These are phyloP conservation scores for Hygrophorus pudorinus DNA, from an alignment of 768 basidiomycete genomes.

Conservation along the genomic window DNA sequence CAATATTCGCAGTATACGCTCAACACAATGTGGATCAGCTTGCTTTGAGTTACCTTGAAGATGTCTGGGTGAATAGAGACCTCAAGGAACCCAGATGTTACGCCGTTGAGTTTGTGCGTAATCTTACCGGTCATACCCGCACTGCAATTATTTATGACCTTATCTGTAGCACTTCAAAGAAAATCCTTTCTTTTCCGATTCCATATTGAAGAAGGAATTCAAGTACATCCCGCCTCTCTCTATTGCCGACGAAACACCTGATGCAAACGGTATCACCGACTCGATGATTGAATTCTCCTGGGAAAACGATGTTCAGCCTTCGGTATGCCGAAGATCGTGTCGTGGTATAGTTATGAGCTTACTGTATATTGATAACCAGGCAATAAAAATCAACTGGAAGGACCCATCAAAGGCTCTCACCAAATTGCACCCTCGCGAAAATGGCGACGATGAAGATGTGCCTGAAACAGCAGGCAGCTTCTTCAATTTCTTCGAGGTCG, in stretches of 20 bases:
- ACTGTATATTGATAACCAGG: slow-evolving; percentile 24
- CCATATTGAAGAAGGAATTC: slow-evolving; percentile 74
- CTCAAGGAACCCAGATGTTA: slow-evolving; percentile 68
- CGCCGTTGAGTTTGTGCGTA: slow-evolving; percentile 81
- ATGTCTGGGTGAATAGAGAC: slow-evolving; percentile 76
- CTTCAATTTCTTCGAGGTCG: slow-evolving; percentile 79
- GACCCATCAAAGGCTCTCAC: slow-evolving; percentile 67
- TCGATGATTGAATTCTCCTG: slow-evolving; percentile 76
- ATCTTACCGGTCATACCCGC: slow-evolving; percentile 2
- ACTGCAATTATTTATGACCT: not conserved
- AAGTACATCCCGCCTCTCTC: slow-evolving; percentile 51
- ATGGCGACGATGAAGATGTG: slow-evolving; percentile 50
- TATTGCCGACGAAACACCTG: slow-evolving; percentile 45
- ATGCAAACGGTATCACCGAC: slow-evolving; percentile 66
- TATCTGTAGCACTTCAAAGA: slow-evolving; percentile 63
- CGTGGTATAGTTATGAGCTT: not conserved
- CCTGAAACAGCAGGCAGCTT: slow-evolving; percentile 68
- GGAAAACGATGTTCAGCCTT: slow-evolving; percentile 60
- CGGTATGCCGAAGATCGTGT: slow-evolving; percentile 34
- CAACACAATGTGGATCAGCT: slow-evolving; percentile 71
- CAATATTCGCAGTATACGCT: slow-evolving; percentile 48
- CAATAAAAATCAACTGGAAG: slow-evolving; percentile 72
- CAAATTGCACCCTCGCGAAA: slow-evolving; percentile 63
- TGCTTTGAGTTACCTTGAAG: slow-evolving; percentile 76
- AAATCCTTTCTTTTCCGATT: slow-evolving; percentile 75